Evolutionary conservation across 129 eudicot genomes (phyloP), one percentile per base, ranked within the genome.

Genomic region (Chrysanthemum seticuspe): DNA sequence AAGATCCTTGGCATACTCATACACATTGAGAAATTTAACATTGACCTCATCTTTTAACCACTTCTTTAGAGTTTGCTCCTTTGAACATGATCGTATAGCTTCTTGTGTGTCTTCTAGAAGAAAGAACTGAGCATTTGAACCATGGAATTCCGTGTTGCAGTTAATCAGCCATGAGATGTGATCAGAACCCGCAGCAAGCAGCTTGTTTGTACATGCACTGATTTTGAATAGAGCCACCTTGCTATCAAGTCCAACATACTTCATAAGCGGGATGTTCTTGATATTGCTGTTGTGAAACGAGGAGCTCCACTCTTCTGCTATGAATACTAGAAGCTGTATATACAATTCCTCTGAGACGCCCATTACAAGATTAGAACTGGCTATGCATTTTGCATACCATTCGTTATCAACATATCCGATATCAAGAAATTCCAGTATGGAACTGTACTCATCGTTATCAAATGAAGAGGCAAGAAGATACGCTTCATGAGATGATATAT

Each of bases 301-400:
- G 0, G 83, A 70, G 10, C 49, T 36, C 92, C 92, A 87, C 3
- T 56, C 51, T 16, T 71, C 67, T 0, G 88, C 83, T 48, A 84
- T 16, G 67, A 87, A 87, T 12, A 62, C 36, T 6, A 87, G 73
- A 74, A 87, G 80, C 62, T 81, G 76, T 40, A 81, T 15, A 62
- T 81, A 87, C 40, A 76, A 62, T 58, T 73, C 81, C 57, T 87
- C 86, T 1, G 77, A 70, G 10, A 79, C 86, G 10, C 80, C 88
- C 77, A 73, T 31, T 4, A 81, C 85, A 34, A 87, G 78, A 40
- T 87, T 79, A 16, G 83, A 81, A 73, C 86, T 76, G 66, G 34
- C 65, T 45, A 87, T 79, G 84, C 84, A 87, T 25, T 73, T 81
- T 9, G 88, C 73, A 73, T 87, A 87, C 92, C 92, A 87, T 57